Evolutionary conservation across 768 basidiomycete genomes (phyloP), one percentile per base, ranked within the genome.

Genomic region (Mycena floridula): DNA sequence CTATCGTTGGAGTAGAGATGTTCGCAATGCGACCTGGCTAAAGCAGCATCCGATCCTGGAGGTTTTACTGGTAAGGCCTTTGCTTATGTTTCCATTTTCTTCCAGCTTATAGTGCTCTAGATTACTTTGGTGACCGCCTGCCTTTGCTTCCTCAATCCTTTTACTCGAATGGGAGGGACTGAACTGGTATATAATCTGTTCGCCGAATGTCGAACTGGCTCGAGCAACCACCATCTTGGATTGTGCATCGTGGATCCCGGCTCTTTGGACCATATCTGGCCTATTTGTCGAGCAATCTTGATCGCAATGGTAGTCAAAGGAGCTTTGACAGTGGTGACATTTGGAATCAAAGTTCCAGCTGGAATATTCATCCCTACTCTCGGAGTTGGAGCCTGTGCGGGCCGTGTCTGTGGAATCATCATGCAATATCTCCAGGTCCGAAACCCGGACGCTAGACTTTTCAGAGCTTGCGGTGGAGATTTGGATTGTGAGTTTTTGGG

Each of bases 361-460:
- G 95, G 96, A 3, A 96, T 98, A 52, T 99, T 99, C 64, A 90
- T 99, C 30, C 96, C 96, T 0, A 89, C 92, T 0, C 78, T 99
- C 7, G 92, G 87, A 12, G 94, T 95, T 9, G 94, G 95, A 21
- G 94, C 94, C 0, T 94, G 92, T 56, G 87, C 88, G 23, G 96
- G 96, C 2, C 76, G 95, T 20, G 78, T 97, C 26, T 55, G 91
- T 26, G 95, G 95, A 26, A 79, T 96, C 27, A 56, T 67, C 5
- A 75, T 97, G 62, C 89, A 94, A 58, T 85, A 79, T 65, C 53
- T 85, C 42, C 85, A 87, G 54, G 77, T 70, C 54, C 69, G 67
- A 30, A 61, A 85, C 54, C 87, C 89, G 0, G 48, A 76, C 22
- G 68, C 71, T 30, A 44, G 66, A 1, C 58, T 90, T n/a, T 92